Conservation (phyloP, 176 grass and related monocot species). For the Phragmites australis region DNA sequence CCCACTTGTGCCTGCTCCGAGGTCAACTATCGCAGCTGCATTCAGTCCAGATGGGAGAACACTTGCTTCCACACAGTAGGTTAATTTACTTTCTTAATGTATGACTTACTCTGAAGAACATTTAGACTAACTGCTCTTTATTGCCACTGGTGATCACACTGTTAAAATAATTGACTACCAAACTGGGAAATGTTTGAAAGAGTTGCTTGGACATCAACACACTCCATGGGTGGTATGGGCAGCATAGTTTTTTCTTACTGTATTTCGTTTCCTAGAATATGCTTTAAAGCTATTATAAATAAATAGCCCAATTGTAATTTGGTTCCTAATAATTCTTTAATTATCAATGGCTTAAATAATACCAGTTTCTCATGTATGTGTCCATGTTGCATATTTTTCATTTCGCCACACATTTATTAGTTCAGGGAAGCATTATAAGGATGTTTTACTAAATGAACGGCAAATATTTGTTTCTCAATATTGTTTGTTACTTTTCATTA, state of each 20-base stretch:
- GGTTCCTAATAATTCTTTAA: neutral
- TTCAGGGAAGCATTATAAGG: slow-evolving; percentile 8
- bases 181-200: slow-evolving; percentile 82
- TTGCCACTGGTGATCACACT: slow-evolving; percentile 79
- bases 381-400: neutral
- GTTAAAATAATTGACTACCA: slow-evolving; percentile 92
- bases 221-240: slow-evolving; percentile 95
- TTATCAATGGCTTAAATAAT: neutral
- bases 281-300: neutral
- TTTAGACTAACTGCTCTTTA: slow-evolving; percentile 46
- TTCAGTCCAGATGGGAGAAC: slow-evolving; percentile 92
- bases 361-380: slow-evolving; percentile 14
- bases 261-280: neutral
- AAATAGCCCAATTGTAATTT: slow-evolving; percentile 15
- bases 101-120: slow-evolving; percentile 17
- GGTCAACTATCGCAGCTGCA: slow-evolving; percentile 96
- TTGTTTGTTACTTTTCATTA: neutral
- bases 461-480: neutral
- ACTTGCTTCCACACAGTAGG: slow-evolving; percentile 94
- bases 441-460: slow-evolving; percentile 5
- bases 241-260: neutral
- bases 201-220: slow-evolving; percentile 72
- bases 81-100: slow-evolving; percentile 30
- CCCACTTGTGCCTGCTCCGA: slow-evolving; percentile 74
- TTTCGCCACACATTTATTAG: slow-evolving; percentile 9